These are phyloP conservation scores for Russula brevipes DNA, from an alignment of 768 basidiomycete genomes.

Conservation along the genomic window DNA sequence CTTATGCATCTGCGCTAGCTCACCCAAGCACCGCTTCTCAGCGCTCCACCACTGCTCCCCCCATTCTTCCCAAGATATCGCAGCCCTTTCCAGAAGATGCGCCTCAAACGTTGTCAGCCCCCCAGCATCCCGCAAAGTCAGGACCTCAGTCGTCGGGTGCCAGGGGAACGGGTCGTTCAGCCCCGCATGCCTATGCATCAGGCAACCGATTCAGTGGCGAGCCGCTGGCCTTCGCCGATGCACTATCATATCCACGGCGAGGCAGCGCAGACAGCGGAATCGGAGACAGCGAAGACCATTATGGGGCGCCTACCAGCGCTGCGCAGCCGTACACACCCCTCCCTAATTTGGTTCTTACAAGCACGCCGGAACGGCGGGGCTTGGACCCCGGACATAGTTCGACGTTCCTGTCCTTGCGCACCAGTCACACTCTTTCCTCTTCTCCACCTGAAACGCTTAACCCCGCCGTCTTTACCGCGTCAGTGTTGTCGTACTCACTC, in stretches of 20 bases:
- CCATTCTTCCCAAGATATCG: not conserved
- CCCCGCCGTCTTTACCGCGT: conserved; percentile 29
- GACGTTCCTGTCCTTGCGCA: conserved; percentile 8
- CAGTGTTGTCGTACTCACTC: conserved; percentile 10
- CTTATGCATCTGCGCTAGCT: conserved; percentile 17
- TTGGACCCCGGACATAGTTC: not conserved
- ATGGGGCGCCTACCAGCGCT: not conserved
- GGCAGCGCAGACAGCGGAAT: conserved; percentile 42
- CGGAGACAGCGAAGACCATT: conserved; percentile 42
- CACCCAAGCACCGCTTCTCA: not conserved
- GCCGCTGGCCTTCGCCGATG: conserved; percentile 55
- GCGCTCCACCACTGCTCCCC: not conserved
- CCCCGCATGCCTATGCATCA: conserved; percentile 20
- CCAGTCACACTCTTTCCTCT: conserved; percentile 29
- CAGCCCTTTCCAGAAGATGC: not conserved
- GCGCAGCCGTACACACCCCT: conserved; percentile 16
- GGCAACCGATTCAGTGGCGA: conserved; percentile 8
- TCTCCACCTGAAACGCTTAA: conserved; percentile 28
- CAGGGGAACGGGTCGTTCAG: not conserved
- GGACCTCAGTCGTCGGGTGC: not conserved
- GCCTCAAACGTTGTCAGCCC: not conserved
- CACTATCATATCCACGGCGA: conserved; percentile 43
- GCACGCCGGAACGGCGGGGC: not conserved
- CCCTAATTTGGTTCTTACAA: not conserved
- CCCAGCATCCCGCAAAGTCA: not conserved